Evolutionary conservation across 2,329 filamentous ascomycete genomes (phyloP), one percentile per base, ranked within the genome.

Genomic region (Hortaea werneckii): DNA sequence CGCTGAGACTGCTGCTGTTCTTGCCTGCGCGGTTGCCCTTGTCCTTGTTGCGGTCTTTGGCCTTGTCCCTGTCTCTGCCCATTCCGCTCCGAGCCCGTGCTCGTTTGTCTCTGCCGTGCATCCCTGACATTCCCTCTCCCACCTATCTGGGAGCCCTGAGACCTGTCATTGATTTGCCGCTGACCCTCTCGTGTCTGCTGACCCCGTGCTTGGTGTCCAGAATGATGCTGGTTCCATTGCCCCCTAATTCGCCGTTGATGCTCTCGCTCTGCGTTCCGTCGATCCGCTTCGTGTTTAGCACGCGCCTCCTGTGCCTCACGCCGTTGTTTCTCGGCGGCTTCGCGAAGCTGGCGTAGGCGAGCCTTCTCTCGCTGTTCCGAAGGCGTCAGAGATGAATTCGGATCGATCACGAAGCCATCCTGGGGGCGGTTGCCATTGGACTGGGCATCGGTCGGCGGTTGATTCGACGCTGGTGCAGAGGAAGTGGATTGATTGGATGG

Each of bases 381-480:
- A 8, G 41, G 41, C 10, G 58, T 50, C 28, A 61, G 46, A 5
- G 48, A 49, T 10, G 55, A 56, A 5, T 45, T 50, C 8, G 56
- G 49, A 39, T 59, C 52, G 50, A 53, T 52, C 20, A 11, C 46
- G 7, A 35, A n/a, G 8, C 37, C 10, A 13, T 5, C 3, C 37
- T 39, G 13, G 37, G 37, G 20, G 3, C 20, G 37, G 20, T 20
- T 20, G 20, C 20, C 20, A 20, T 20, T 20, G 20, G 20, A 20
- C 20, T 20, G 20, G 2, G 20, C 2, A 20, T 20, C 20, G 20
- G 20, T 39, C 20, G 37, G 11, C 11, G 32, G 35, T 39, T 26
- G 40, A 9, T 28, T n/a, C 40, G 26, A 3, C 12, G 20, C 29
- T 3, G 28, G 20, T 20, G 40, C 40, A 40, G 34, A 8, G 7